Conservation (phyloP, 108 stramenopile species). For the Schizochytrium sp. region DNA sequence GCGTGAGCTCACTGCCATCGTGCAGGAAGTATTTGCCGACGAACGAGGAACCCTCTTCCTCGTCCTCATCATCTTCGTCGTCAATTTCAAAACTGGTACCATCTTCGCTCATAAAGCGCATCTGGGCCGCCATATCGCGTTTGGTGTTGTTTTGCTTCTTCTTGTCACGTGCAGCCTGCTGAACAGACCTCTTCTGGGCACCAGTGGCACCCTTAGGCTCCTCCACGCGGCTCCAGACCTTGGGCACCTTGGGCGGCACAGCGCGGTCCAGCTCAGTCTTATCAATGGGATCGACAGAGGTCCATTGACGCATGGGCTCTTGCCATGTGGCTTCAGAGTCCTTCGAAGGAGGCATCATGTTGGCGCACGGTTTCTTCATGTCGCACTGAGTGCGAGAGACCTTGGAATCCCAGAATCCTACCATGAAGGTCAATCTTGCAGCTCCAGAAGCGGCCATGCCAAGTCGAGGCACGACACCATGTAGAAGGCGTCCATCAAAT, state of each 20-base stretch:
- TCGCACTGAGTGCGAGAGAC: background rate
- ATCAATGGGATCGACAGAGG: background rate
- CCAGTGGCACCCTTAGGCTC: background rate
- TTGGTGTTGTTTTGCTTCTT: too few species aligned
- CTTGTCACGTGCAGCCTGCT: too few species aligned
- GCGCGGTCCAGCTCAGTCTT: too few species aligned
- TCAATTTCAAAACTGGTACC: too few species aligned
- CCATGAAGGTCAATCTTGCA: conserved; percentile 20
- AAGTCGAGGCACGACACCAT: conserved; percentile 34
- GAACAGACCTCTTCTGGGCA: too few species aligned
- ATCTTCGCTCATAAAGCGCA: too few species aligned
- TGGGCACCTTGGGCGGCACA: background rate
- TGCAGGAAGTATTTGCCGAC: background rate
- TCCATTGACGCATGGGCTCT: background rate
- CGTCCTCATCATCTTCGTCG: background rate
- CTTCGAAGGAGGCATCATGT: background rate
- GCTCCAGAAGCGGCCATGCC: background rate
- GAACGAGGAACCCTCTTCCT: background rate
- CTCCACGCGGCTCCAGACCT: background rate
- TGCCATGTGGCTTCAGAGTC: background rate
- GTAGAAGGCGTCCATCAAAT: conserved; percentile 39
- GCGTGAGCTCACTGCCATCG: background rate
- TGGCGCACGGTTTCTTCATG: background rate
- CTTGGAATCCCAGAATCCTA: conserved; percentile 36
- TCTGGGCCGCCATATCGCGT: too few species aligned